These are phyloP conservation scores for Amaranthus tricolor DNA, from an alignment of 179 eudicot genomes.

Conservation along the genomic window DNA sequence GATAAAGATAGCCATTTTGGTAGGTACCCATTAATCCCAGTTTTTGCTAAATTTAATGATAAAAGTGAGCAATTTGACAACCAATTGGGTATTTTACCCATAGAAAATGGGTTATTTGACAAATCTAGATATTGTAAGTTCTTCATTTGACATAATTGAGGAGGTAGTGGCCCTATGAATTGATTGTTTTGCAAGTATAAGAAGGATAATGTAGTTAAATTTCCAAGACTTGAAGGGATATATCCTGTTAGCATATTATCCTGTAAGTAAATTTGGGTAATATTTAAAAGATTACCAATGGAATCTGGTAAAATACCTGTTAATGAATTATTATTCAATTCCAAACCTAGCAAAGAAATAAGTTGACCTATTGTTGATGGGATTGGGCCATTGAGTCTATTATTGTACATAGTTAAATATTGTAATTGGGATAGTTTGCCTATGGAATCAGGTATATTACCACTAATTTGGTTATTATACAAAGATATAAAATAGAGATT, in stretches of 20 bases:
- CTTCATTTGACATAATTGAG: neutral
- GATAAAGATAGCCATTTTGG: slow-evolving; percentile 47
- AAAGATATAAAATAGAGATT: neutral
- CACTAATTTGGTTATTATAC: neutral
- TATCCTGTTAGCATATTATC: neutral
- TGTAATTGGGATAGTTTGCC: neutral
- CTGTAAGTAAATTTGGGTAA: neutral
- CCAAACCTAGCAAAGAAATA: neutral
- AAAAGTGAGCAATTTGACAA: slow-evolving; percentile 24
- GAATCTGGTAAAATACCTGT: neutral
- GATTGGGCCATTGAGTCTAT: neutral
- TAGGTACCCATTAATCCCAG: slow-evolving; percentile 50
- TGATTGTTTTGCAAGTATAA: neutral
- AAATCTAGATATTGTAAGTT: slow-evolving; percentile 21
- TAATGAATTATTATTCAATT: neutral
- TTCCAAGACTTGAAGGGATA: neutral
- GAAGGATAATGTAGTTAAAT: neutral
- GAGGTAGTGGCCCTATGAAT: slow-evolving; percentile 5
- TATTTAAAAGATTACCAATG: neutral
- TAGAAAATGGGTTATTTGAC: slow-evolving; percentile 44
- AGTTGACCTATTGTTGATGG: neutral
- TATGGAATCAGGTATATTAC: neutral
- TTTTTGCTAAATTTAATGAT: slow-evolving; percentile 39
- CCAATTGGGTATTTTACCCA: slow-evolving; percentile 42
- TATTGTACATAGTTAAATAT: neutral